These are phyloP conservation scores for Themeda triandra DNA, from an alignment of 176 grass and related monocot species.

Conservation along the genomic window DNA sequence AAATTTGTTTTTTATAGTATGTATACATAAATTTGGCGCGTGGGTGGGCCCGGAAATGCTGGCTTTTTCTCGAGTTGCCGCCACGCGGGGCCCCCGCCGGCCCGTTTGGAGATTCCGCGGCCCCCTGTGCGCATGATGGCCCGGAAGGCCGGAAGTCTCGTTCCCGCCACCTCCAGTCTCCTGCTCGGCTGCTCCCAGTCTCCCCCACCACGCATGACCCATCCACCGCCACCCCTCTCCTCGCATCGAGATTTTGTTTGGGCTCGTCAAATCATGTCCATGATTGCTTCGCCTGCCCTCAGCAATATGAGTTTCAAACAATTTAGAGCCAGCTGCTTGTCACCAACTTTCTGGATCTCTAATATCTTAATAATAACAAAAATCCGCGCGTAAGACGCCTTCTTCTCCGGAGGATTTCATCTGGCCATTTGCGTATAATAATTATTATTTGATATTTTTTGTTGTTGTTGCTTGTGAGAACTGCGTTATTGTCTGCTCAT, in stretches of 20 bases:
- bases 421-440: neutral
- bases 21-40: neutral
- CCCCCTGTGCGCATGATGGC: neutral
- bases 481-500: neutral
- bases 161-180: neutral
- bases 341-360: neutral
- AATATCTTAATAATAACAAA: neutral
- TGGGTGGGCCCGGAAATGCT: neutral
- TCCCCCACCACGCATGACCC: neutral
- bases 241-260: neutral
- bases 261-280: neutral
- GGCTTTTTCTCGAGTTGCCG: neutral
- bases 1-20: neutral
- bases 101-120: constrained; percentile 28
- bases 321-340: no score
- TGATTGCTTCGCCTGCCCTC: neutral
- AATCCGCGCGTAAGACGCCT: neutral
- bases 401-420: neutral
- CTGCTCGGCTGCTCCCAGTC: no score
- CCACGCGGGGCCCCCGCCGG: neutral
- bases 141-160: neutral
- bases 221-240: neutral
- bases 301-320: no score
- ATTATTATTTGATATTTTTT: neutral
- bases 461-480: neutral